A percentile compares a stretch with the other conserved stretches of the same genome.
Conservation (phyloP, 2,329 filamentous ascomycete genomes). For the Trichoderma arundinaceum region DNA sequence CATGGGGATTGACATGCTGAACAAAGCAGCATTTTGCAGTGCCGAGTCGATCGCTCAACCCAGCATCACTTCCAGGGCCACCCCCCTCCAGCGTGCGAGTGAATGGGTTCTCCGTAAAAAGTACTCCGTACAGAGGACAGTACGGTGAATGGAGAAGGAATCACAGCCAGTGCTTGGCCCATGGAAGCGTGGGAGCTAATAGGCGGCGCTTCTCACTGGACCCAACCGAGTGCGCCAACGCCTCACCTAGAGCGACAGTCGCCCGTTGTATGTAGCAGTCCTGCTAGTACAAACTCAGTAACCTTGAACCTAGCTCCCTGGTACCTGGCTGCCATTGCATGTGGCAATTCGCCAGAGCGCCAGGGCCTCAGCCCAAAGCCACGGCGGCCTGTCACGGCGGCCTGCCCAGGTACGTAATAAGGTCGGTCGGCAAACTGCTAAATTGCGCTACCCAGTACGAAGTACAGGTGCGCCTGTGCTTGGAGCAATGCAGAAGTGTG, state of each 20-base stretch:
- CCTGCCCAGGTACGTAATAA: neutral
- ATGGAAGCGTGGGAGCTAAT: slow-evolving; percentile 18
- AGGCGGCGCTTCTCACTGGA: slow-evolving; percentile 27
- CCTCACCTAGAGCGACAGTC: slow-evolving; percentile 27
- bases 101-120: neutral
- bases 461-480: slow-evolving; percentile 11
- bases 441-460: neutral
- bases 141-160: slow-evolving; percentile 25
- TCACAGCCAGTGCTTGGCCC: slow-evolving; percentile 23
- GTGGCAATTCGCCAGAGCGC: slow-evolving; percentile 24
- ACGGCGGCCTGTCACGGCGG: slow-evolving; percentile 18
- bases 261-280: slow-evolving; percentile 22
- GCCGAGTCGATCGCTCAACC: slow-evolving; percentile 30
- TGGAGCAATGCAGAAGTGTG: slow-evolving; percentile 23
- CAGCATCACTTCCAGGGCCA: slow-evolving; percentile 13
- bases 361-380: slow-evolving; percentile 19
- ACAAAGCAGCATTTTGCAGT: slow-evolving; percentile 13
- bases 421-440: slow-evolving; percentile 8
- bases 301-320: slow-evolving; percentile 25
- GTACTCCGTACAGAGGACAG: slow-evolving; percentile 2
- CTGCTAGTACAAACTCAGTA: slow-evolving; percentile 14
- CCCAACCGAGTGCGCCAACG: slow-evolving; percentile 27
- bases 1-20: neutral
- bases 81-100: neutral
- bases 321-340: slow-evolving; percentile 23